Evolutionary conservation across 768 basidiomycete genomes (phyloP), one percentile per base, ranked within the genome.

Genomic region (Plicaturopsis crispa): DNA sequence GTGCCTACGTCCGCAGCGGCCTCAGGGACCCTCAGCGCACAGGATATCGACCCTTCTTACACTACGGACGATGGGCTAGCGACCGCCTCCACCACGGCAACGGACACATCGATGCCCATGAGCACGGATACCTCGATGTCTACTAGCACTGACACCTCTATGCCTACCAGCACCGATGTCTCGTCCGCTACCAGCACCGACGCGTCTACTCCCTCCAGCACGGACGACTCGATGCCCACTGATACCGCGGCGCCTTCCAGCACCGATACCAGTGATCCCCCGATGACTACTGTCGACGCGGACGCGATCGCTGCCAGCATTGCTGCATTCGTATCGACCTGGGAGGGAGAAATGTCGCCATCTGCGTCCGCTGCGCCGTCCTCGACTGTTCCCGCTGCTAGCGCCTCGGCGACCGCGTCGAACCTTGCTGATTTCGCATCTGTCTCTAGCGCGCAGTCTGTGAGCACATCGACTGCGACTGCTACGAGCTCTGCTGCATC

Each of bases 41-140:
- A n/a, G n/a, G n/a, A n/a, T n/a, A n/a, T n/a, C n/a, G n/a, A n/a
- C n/a, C 20, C 35, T 6, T 41, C 46, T 24, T 37, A 41, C 21
- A 41, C 43, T 24, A 45, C 48, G 4, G 42, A 39, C n/a, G 43
- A 43, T 11, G 44, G 31, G 24, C 42, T 47, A 42, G 56, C 57
- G n/a, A 49, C 57, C 18, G 50, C 10, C 26, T 28, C 26, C 8
- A 28, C 26, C 8, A 14, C 26, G 8, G 14, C 26, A 8, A 28
- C 26, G 26, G 26, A 28, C 26, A 8, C 26, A 28, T 28, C 26
- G 26, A 28, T 14, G 14, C 26, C 26, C 14, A 8, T 28, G 26
- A 14, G 26, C 8, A 28, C 26, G 8, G 14, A 28, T 28, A 28
- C 26, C 14, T 28, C 26, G 26, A 14, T 14, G 26, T 28, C 26